phyloP scores from a whole-genome alignment of 768 basidiomycete genomes.

The Amanita exitialis region DNA sequence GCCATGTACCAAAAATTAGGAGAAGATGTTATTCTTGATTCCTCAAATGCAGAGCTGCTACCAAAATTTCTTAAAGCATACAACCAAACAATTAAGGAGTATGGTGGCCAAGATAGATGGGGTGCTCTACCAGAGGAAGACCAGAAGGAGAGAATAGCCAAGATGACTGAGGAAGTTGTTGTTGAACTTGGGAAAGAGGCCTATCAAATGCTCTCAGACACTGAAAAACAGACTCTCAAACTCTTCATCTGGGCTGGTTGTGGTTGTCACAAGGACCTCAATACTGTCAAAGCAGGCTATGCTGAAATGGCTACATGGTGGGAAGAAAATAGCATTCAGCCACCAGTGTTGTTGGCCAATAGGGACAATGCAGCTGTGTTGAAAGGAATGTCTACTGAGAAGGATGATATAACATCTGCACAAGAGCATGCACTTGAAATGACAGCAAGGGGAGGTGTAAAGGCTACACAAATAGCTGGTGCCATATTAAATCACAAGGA shows the following conservation, averaged over 20 bases:
- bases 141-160: constrained; percentile 7
- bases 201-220: background rate
- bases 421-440: constrained; percentile 1
- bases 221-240: background rate
- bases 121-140: constrained; percentile 12
- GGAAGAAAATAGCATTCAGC: no score
- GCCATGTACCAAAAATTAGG: constrained; percentile 15
- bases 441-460: constrained; percentile 12
- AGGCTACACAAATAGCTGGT: constrained; percentile 9
- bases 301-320: no score
- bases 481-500: constrained; percentile 21
- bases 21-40: constrained; percentile 13
- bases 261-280: background rate
- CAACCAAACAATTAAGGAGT: constrained; percentile 13
- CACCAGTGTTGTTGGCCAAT: no score
- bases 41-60: constrained; percentile 10
- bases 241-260: background rate
- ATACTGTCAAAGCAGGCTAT: no score
- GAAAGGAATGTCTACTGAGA: background rate
- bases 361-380: no score
- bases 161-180: background rate
- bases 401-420: background rate
- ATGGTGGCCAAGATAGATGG: constrained; percentile 15
- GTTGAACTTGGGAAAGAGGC: background rate
- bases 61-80: constrained; percentile 11